Percentiles rank a stretch among this genome's conserved stretches.
These are phyloP conservation scores for Phytophthora uliginosa DNA, from an alignment of 352 stramenopile species.

Conservation along the genomic window DNA sequence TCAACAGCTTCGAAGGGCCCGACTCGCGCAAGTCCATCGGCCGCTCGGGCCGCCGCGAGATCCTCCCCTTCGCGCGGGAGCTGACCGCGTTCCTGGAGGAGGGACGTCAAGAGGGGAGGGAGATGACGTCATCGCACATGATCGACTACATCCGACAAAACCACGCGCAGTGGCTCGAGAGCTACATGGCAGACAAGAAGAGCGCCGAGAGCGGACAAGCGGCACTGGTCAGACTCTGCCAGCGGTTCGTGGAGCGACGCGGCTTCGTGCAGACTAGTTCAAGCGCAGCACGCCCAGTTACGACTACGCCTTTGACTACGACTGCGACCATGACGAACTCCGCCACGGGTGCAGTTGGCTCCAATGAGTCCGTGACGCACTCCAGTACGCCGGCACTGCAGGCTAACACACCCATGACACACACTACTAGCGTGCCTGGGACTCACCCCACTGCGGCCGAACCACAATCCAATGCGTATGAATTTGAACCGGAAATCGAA, in stretches of 20 bases:
- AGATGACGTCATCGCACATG: constrained; percentile 58
- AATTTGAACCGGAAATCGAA: constrained; percentile 7
- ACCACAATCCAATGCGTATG: constrained; percentile 1
- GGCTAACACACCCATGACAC: neutral
- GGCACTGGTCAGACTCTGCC: constrained; percentile 46
- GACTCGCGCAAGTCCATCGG: constrained; percentile 56
- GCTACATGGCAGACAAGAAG: constrained; percentile 51
- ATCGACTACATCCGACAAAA: constrained; percentile 49
- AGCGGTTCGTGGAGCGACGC: constrained; percentile 50
- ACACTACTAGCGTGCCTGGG: neutral
- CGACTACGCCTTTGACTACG: neutral
- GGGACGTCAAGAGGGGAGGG: constrained; percentile 25
- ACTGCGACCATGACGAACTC: neutral
- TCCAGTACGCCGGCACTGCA: neutral
- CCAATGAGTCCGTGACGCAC: neutral
- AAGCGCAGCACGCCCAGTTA: neutral
- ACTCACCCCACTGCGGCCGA: neutral
- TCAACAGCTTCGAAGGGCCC: constrained; percentile 47
- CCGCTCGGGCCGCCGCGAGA: constrained; percentile 48
- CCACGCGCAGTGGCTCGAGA: constrained; percentile 44
- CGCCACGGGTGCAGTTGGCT: neutral
- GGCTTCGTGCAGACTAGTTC: constrained; percentile 26
- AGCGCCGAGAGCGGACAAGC: constrained; percentile 55
- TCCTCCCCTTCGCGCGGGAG: constrained; percentile 46
- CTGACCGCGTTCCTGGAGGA: constrained; percentile 42